phyloP scores from a whole-genome alignment of 805 yeast genomes.

The Hanseniaspora mollemarum region DNA sequence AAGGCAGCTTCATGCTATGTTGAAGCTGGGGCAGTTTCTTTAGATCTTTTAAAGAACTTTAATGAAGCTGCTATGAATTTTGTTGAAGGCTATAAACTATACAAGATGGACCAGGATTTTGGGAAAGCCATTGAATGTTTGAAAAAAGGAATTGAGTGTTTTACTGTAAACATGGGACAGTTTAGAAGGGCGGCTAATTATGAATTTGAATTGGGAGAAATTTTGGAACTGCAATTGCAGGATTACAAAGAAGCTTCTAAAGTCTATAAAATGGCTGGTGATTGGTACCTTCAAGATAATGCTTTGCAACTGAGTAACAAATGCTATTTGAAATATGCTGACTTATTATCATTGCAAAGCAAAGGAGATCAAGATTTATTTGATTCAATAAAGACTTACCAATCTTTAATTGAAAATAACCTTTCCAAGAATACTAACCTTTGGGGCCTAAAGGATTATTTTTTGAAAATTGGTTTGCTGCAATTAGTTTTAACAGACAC shows the following conservation, averaged over 20 bases:
- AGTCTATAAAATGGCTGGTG: constrained; percentile 87
- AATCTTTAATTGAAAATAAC: constrained; percentile 64
- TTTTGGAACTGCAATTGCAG: constrained; percentile 65
- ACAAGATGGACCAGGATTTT: constrained; percentile 56
- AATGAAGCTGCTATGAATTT: constrained; percentile 88
- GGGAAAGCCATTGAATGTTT: constrained; percentile 64
- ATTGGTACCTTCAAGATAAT: constrained; percentile 87
- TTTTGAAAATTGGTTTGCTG: constrained; percentile 71
- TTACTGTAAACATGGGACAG: constrained; percentile 73
- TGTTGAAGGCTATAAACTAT: constrained; percentile 84
- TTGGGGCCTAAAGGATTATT: constrained; percentile 91
- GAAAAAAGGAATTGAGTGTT: constrained; percentile 65
- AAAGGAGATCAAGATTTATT: constrained; percentile 47
- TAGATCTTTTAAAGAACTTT: constrained; percentile 37
- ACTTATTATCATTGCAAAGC: constrained; percentile 53
- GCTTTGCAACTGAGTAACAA: constrained; percentile 85
- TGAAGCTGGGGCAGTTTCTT: constrained; percentile 33
- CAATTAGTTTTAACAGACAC: constrained; percentile 73
- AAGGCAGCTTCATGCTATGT: constrained; percentile 74
- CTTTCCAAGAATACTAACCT: constrained; percentile 62
- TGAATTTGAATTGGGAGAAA: constrained; percentile 77
- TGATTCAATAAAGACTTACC: constrained; percentile 67
- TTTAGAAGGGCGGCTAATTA: constrained; percentile 93
- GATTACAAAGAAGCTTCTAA: constrained; percentile 59
- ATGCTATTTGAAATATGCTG: constrained; percentile 81